Percentiles rank a stretch among this genome's conserved stretches.
phyloP scores from a whole-genome alignment of 352 stramenopile species.

The Phytophthora hybrid region DNA sequence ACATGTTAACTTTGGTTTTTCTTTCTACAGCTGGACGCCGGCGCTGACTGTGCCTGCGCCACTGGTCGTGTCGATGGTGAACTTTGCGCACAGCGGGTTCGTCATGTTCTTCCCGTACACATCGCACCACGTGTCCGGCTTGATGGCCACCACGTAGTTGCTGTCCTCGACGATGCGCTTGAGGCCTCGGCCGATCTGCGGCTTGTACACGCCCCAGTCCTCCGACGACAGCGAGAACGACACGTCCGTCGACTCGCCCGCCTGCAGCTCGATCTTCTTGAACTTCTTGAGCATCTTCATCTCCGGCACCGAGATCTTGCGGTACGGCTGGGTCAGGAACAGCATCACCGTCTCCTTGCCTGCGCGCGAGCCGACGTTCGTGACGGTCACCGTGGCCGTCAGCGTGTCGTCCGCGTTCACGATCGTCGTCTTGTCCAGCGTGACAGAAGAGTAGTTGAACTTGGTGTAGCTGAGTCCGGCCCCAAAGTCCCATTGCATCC shows the following conservation, averaged over 20 bases:
- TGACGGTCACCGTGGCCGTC: conserved; percentile 68
- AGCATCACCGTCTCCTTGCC: conserved; percentile 86
- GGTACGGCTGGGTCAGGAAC: conserved; percentile 77
- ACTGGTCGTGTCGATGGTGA: conserved; percentile 42
- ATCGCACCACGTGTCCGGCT: conserved; percentile 73
- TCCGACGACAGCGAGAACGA: conserved; percentile 55
- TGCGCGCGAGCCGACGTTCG: conserved; percentile 56
- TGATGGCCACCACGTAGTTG: conserved; percentile 71
- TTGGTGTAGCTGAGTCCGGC: conserved; percentile 77
- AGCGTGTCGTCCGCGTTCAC: conserved; percentile 32
- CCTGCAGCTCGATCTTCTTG: conserved; percentile 72
- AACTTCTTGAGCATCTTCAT: conserved; percentile 88
- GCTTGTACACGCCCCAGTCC: conserved; percentile 72
- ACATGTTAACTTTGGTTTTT: not conserved
- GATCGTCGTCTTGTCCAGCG: conserved; percentile 45
- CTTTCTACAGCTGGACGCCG: conserved; percentile 15
- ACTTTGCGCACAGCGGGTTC: conserved; percentile 53
- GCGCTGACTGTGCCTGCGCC: conserved; percentile 26
- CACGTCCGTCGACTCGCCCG: conserved; percentile 47
- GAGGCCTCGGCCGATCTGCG: conserved; percentile 57
- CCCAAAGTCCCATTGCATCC: conserved; percentile 75
- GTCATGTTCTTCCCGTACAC: conserved; percentile 54
- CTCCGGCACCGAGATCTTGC: conserved; percentile 69
- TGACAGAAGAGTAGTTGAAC: conserved; percentile 63
- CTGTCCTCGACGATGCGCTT: conserved; percentile 63